Evolutionary conservation across 768 basidiomycete species (phyloP), one percentile per base, ranked within the genome.

Genomic region (Leucogyrophana mollusca): DNA sequence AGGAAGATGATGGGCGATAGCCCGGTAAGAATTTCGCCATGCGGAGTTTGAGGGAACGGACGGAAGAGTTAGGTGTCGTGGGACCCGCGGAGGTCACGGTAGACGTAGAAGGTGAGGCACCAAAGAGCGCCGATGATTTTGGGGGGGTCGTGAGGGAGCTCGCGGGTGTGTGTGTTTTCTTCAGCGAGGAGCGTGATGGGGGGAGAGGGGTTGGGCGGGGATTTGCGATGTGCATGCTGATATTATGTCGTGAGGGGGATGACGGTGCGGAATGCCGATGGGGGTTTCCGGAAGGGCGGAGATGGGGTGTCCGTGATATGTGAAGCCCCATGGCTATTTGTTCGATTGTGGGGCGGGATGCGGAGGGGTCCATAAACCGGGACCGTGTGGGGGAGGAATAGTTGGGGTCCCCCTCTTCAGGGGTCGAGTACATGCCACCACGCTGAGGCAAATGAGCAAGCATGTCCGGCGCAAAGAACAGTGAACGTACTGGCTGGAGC

Each of bases 321-420:
- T 89, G 87, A 18, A 89, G 73, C 16, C 87, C 87, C 85, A 89
- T 88, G 11, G 84, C 82, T 50, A 89, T 89, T 65, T 89, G 86
- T 56, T 85, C 80, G 33, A 87, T 74, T 38, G 81, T 83, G 1
- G 86, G 86, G 13, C 77, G 80, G 17, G 69, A 59, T 20, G 68
- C 47, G 21, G 71, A 52, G 22, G 74, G 62, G 50, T 74, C 70
- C 39, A 59, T 60, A 49, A 67, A 57, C 49, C 67, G 74, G 41
- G 72, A 58, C 47, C 57, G 65, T 35, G 71, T 48, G 42, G 67
- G 62, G 52, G 64, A 70, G 47, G 73, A 61, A 22, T 56, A 53
- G 4, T 56, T 49, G 18, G 62, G 37, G 48, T 56, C 55, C 46
- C 67, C 62, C 53, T 74, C 73, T 36, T 70, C 73, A 33, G 68